Percentiles rank a stretch among this genome's conserved stretches.
Conservation (phyloP, 1,139 yeast genomes). For the Magnusiomyces tetraspermus region DNA sequence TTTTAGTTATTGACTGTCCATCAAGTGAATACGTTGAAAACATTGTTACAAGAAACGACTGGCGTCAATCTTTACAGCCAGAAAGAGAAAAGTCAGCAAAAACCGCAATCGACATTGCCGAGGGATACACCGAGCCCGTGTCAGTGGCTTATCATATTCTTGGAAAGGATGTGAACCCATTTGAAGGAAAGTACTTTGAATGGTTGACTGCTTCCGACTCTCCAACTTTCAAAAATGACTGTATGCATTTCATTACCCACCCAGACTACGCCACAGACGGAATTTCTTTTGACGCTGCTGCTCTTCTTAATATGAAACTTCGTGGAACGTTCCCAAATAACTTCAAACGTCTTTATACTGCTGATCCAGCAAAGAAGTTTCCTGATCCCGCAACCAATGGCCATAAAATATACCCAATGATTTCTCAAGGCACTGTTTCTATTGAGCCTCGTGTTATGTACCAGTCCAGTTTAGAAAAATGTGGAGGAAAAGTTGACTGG, state of each 20-base stretch:
- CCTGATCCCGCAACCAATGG: conserved; percentile 11
- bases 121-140: conserved; percentile 14
- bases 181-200: conserved; percentile 31
- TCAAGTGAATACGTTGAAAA: conserved; percentile 38
- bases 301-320: conserved; percentile 46
- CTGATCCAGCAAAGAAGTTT: conserved; percentile 15
- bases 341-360: conserved; percentile 43
- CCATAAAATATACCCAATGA: conserved; percentile 6
- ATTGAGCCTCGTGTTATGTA: conserved; percentile 20
- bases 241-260: conserved; percentile 65
- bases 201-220: conserved; percentile 37
- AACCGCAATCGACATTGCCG: background rate
- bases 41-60: conserved; percentile 7
- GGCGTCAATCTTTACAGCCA: conserved; percentile 12
- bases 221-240: conserved; percentile 41
- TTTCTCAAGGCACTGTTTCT: conserved; percentile 16
- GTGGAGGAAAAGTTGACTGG: conserved; percentile 15
- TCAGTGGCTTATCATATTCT: conserved; percentile 58
- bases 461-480: conserved; percentile 11
- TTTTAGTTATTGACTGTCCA: conserved; percentile 72
- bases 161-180: conserved; percentile 52
- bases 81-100: conserved; percentile 6
- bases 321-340: conserved; percentile 44
- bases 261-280: conserved; percentile 51
- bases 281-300: conserved; percentile 48